Evolutionary conservation across 257 asterid genomes (phyloP).

Genomic region (Fraxinus americana): DNA sequence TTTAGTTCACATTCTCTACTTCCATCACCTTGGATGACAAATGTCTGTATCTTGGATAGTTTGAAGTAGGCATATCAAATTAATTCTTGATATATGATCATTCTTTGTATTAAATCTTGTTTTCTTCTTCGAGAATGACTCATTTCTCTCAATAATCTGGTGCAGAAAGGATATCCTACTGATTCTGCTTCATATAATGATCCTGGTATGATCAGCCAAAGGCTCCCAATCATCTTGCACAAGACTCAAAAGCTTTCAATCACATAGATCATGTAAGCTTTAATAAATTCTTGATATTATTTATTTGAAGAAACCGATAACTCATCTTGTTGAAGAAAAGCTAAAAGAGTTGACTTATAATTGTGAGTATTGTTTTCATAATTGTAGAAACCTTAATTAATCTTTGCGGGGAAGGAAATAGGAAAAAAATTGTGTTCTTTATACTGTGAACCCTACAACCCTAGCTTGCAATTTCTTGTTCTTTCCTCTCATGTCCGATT

Average conservation of each 20-base stretch:
- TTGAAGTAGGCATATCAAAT: no score
- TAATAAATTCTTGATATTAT: slow-evolving; percentile 34
- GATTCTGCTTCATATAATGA: slow-evolving; percentile 88
- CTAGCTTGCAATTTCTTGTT: not conserved
- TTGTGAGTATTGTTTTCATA: slow-evolving; percentile 19
- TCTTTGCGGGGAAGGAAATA: slow-evolving; percentile 13
- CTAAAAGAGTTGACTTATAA: slow-evolving; percentile 14
- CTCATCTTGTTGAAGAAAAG: slow-evolving; percentile 27
- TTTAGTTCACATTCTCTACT: not conserved
- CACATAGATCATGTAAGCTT: slow-evolving; percentile 47
- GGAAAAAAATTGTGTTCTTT: not conserved
- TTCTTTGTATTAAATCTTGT: slow-evolving; percentile 1
- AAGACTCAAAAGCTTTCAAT: slow-evolving; percentile 75
- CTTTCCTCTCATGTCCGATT: slow-evolving; percentile 11
- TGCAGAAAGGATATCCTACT: slow-evolving; percentile 91
- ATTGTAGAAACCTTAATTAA: slow-evolving; percentile 18
- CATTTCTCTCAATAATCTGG: slow-evolving; percentile 14
- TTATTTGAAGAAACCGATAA: slow-evolving; percentile 28
- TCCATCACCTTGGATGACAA: not conserved
- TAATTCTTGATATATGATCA: not conserved
- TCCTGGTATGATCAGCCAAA: slow-evolving; percentile 74
- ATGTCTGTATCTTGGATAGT: not conserved
- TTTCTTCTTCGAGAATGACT: not conserved
- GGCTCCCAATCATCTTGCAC: slow-evolving; percentile 77
- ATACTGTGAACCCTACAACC: slow-evolving; percentile 19